Base-by-base conservation (phyloP, 225 moss, liverwort and hornwort species). In the Pseudisothecium myosuroides region DNA sequence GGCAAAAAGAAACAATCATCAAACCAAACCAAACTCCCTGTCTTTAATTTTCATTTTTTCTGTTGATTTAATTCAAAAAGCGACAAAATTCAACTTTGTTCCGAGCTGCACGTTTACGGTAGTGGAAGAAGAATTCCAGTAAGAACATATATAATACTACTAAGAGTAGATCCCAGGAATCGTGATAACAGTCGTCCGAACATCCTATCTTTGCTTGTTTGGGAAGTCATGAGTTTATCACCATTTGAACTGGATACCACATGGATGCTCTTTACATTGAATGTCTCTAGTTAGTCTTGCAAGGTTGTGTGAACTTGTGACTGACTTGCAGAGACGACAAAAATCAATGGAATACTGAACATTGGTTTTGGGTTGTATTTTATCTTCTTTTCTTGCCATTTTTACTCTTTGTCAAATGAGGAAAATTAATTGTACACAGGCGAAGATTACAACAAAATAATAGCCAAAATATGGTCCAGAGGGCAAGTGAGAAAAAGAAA, bases 91-190 rank as follows among this genome's bases (percentile, higher is more conserved):
- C 54, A 43, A 60, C 85, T 41, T 77, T 58, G 56, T 49, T 89
- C 89, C 83, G 78, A 91, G 71, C 78, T 82, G 78, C 91, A 86
- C 47, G 64, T 56, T 69, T 41, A 26, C 39, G 49, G 50, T 60
- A 60, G 67, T 24, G 88, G 60, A 50, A 43, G 83, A 52, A 77
- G 49, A 49, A 36, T 68, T 81, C 45, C 12, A 29, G 27, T 12
- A 66, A 83, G 67, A 83, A 26, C 52, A 37, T 23, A 43, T 58
- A 45, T 27, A 18, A 60, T 72, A 50, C 81, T n/a, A 54, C 7
- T 54, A 55, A 22, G 56, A 73, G 59, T 83, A 78, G 83, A 91
- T 91, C 87, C 89, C 89, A 83, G 87, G 87, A 80, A 89, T 91
- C 80, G 63, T 66, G 80, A 87, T 14, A 65, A 60, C 66, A 89